phyloP scores from a whole-genome alignment of 371 early-diverging fungal species.

The Mortierella sp. region DNA sequence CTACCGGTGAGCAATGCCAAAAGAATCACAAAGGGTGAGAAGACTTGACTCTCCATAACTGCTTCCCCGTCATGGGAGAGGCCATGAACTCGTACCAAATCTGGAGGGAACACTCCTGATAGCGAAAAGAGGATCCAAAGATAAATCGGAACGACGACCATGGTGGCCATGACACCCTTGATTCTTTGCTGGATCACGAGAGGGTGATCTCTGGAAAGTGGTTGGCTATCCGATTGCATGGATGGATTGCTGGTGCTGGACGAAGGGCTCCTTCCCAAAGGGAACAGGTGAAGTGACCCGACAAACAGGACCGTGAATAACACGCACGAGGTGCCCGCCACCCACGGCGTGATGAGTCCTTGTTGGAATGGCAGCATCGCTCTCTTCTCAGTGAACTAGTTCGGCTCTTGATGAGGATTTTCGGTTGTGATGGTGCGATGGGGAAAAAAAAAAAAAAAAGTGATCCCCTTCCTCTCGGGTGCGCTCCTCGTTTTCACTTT shows the following conservation, averaged over 20 bases:
- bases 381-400: too few species aligned
- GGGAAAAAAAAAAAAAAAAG: too few species aligned
- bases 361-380: conserved; percentile 17
- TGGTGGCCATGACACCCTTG: conserved; percentile 36
- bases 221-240: neutral
- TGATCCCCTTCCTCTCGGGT: too few species aligned
- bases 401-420: too few species aligned
- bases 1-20: too few species aligned
- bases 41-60: too few species aligned
- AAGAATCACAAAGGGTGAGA: too few species aligned
- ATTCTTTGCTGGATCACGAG: conserved; percentile 37
- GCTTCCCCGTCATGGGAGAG: too few species aligned
- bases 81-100: too few species aligned
- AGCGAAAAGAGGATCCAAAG: conserved; percentile 26
- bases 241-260: neutral
- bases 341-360: conserved; percentile 27
- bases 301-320: conserved; percentile 33
- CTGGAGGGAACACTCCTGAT: conserved; percentile 18
- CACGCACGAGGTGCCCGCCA: conserved; percentile 36
- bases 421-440: too few species aligned
- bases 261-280: neutral
- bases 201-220: conserved; percentile 33
- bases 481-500: too few species aligned
- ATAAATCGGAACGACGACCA: conserved; percentile 17
- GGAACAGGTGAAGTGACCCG: conserved; percentile 33